Evolutionary conservation across 225 moss, liverwort and hornwort genomes (phyloP).

Genomic region (Anthoceros angustus): DNA sequence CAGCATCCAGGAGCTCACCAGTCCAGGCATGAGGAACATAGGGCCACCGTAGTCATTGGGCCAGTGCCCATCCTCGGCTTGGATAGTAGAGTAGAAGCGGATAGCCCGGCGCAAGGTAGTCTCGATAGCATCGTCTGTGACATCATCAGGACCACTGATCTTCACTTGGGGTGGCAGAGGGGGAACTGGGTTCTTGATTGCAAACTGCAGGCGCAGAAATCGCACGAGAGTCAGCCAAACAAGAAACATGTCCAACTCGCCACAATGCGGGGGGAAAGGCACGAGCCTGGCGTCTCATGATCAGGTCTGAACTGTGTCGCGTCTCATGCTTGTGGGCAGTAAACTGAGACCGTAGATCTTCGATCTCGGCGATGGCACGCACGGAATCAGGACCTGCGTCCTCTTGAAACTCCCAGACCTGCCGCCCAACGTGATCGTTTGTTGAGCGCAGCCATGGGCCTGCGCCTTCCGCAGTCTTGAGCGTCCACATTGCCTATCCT

Average conservation of each 20-base stretch:
- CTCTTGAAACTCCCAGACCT: constrained; percentile 74
- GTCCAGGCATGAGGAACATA: constrained; percentile 93
- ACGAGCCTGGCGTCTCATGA: constrained; percentile 71
- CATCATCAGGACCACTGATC: constrained; percentile 22
- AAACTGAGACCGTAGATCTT: constrained; percentile 35
- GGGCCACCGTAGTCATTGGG: constrained; percentile 93
- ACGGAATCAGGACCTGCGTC: constrained; percentile 40
- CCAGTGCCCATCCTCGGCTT: constrained; percentile 93
- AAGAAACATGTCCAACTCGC: no score
- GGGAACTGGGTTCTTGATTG: constrained; percentile 47
- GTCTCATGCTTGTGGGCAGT: constrained; percentile 43
- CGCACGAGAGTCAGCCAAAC: not conserved
- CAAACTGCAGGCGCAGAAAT: constrained; percentile 34
- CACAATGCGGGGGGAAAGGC: not conserved
- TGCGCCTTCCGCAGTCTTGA: constrained; percentile 54
- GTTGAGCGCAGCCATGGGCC: constrained; percentile 43
- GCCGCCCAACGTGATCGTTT: constrained; percentile 45
- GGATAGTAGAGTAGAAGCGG: constrained; percentile 72
- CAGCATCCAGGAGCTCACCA: constrained; percentile 31
- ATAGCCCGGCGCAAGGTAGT: constrained; percentile 49
- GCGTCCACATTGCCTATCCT: constrained; percentile 53
- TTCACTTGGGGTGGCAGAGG: constrained; percentile 40
- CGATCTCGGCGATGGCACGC: constrained; percentile 26
- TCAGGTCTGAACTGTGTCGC: constrained; percentile 66
- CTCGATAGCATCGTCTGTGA: constrained; percentile 45